Evolutionary conservation across 768 basidiomycete species (phyloP), one percentile per base, ranked within the genome.

Genomic region (Mycena vulgaris): DNA sequence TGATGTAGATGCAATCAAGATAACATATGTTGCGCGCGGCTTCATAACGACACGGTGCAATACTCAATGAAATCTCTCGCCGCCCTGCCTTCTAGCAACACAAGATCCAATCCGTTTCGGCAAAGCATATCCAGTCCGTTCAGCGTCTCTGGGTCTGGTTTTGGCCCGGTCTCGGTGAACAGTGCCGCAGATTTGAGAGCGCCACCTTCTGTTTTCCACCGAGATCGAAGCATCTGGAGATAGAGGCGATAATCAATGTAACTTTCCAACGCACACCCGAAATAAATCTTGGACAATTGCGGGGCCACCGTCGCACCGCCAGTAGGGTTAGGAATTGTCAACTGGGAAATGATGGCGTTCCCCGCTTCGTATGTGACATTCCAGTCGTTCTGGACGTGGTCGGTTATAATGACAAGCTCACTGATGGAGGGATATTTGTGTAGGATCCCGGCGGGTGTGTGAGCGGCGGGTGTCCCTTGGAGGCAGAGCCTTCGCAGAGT

Each of bases 61-160:
- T n/a, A n/a, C n/a, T n/a, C n/a, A n/a, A n/a, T n/a, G n/a, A n/a
- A n/a, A n/a, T n/a, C n/a, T n/a, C n/a, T n/a, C n/a, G n/a, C n/a
- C n/a, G n/a, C n/a, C n/a, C n/a, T n/a, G n/a, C n/a, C n/a, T n/a
- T n/a, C n/a, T n/a, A n/a, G n/a, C n/a, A n/a, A n/a, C n/a, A n/a
- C 2, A 16, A 66, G 23, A 16, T 66, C 55, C 27, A 66, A 45
- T 58, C 64, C 64, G 13, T 48, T 42, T 8, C 19, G 11, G 14
- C 64, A 47, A 25, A 66, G 45, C 23, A 9, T 17, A n/a, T 51
- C 16, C 4, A 66, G 37, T 2, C 33, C 56, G 8, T 5, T 5
- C 1, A 66, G 47, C 31, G 57, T 40, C 21, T 21, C 47, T 19
- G 23, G 2, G 27, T 66, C 28, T 30, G 65, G 65, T 5, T 28